A percentile compares a stretch with the other conserved stretches of the same genome.
Conservation (phyloP, 2,329 filamentous ascomycete genomes). For the Fusarium austroafricanum region DNA sequence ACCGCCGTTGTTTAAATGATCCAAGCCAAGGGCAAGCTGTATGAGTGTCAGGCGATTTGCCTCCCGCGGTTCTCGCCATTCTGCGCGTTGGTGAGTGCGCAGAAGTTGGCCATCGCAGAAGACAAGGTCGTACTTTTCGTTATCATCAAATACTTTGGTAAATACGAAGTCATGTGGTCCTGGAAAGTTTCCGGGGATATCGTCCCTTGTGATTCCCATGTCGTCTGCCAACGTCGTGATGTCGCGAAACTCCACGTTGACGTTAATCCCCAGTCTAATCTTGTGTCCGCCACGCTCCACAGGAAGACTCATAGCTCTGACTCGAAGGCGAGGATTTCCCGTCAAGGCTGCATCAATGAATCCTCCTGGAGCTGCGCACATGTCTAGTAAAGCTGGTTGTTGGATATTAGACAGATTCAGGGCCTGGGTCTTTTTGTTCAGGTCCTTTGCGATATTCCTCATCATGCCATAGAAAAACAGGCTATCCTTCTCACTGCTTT, state of each 20-base stretch:
- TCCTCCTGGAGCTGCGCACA: conserved; percentile 68
- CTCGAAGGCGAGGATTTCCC: conserved; percentile 49
- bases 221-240: conserved; percentile 64
- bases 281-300: conserved; percentile 54
- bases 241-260: conserved; percentile 52
- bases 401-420: conserved; percentile 42
- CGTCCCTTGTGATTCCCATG: conserved; percentile 48
- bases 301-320: conserved; percentile 57
- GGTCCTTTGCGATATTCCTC: conserved; percentile 55
- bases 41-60: conserved; percentile 50
- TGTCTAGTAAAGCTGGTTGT: conserved; percentile 57
- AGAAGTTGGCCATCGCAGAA: conserved; percentile 62
- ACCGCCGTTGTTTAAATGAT: conserved; percentile 59
- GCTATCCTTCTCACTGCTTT: conserved; percentile 35
- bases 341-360: conserved; percentile 56
- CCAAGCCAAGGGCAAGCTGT: conserved; percentile 60
- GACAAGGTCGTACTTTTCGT: conserved; percentile 55
- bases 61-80: conserved; percentile 52
- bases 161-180: conserved; percentile 38
- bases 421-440: conserved; percentile 51
- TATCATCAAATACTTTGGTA: neutral
- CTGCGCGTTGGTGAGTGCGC: conserved; percentile 50
- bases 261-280: conserved; percentile 44
- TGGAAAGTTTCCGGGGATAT: conserved; percentile 47
- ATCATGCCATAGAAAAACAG: conserved; percentile 57